Base-by-base conservation (phyloP, 164 flowering plant genomes). In the Akebia trifoliata region DNA sequence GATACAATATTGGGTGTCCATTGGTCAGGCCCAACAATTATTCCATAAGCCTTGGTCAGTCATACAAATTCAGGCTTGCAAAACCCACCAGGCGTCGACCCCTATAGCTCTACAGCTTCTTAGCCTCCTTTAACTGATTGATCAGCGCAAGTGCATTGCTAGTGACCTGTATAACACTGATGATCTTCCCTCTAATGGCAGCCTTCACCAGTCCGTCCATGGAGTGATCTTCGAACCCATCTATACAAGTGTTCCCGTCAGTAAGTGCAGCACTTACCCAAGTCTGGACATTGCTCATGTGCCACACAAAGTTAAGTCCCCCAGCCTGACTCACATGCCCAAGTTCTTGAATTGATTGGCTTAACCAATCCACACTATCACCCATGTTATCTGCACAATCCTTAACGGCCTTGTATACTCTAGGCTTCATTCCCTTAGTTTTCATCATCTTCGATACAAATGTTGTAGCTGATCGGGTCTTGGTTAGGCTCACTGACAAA, bases 191-290 rank as follows among this genome's bases (percentile, higher is more conserved):
- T 43, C 52, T 60, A 28, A 72, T 62, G 20, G 50, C 35, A 8
- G 66, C 52, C 37, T 49, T 66, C 9, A 71, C 49, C 8, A 31
- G 20, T 2, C 46, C 58, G 4, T 54, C 44, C 42, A 54, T 24
- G 20, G 28, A 58, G 3, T 26, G 57, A 8, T 56, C 67, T 0
- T 67, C 51, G 50, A 75, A 75, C 38, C 76, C 78, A 32, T 75
- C 71, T 18, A 69, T 29, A 54, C 78, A 72, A 7, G 78, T 72
- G 61, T 26, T 62, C 46, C 65, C 76, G 35, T 75, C 71, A 12
- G 78, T 72, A 32, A 75, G 61, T n/a, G 78, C 78, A 8, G 78
- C 72, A 36, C 78, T 75, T 6, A 72, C 76, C 78, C 78, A 75
- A 15, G 76, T 72, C 65, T 72, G 61, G 18, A 69, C 78, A 52